Conservation (phyloP, 805 yeast genomes). For the Blastobotrys chiropterorum region DNA sequence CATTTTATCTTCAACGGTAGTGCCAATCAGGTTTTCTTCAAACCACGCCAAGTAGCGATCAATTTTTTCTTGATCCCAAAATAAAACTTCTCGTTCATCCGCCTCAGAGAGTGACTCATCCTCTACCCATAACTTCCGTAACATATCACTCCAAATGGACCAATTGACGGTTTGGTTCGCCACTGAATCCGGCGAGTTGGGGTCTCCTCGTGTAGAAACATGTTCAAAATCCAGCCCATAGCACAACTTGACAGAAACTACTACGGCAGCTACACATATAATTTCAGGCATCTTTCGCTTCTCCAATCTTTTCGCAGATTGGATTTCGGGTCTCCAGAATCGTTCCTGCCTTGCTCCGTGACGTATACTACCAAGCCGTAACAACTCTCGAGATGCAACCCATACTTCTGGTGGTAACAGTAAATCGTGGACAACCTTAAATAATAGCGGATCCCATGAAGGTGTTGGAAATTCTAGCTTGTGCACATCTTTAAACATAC, state of each 20-base stretch:
- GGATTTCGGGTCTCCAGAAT: background rate
- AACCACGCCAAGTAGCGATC: conserved; percentile 49
- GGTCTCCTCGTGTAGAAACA: conserved; percentile 14
- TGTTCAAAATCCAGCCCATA: conserved; percentile 22
- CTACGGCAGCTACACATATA: conserved; percentile 8
- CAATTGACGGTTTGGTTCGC: conserved; percentile 3
- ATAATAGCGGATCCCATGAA: conserved; percentile 36
- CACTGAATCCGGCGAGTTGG: conserved; percentile 15
- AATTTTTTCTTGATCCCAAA: conserved; percentile 45
- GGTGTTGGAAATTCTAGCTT: conserved; percentile 13
- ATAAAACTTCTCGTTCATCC: conserved; percentile 33
- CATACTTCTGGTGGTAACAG: conserved; percentile 48
- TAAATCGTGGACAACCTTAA: conserved; percentile 38
- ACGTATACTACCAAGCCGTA: background rate
- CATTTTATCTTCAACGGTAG: background rate
- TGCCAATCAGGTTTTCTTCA: conserved; percentile 24
- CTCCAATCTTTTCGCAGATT: background rate
- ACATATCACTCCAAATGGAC: conserved; percentile 31
- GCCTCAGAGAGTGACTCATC: conserved; percentile 23
- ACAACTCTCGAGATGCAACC: conserved; percentile 4
- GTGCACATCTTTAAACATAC: conserved; percentile 1
- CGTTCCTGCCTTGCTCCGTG: background rate
- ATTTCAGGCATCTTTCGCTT: conserved; percentile 13
- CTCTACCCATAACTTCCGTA: conserved; percentile 24
- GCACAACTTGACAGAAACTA: conserved; percentile 15